Evolutionary conservation across 768 basidiomycete species (phyloP).

Genomic region (Hericium coralloides): DNA sequence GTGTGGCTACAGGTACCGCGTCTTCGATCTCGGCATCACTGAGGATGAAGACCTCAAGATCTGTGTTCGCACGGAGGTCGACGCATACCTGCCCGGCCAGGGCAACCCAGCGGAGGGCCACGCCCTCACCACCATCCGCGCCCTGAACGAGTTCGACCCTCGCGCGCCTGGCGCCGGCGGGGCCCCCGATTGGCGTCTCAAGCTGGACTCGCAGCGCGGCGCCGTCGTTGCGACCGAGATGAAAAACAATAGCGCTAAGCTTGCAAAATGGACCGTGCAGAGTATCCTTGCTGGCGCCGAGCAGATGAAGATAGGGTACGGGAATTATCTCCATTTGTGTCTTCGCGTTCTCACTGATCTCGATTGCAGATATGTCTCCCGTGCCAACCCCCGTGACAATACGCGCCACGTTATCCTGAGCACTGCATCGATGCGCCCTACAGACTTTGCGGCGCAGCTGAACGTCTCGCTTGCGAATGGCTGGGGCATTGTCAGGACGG

Average conservation of each 20-base stretch:
- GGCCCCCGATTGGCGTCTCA: constrained; percentile 98
- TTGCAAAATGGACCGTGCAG: constrained; percentile 96
- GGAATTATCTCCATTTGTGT: background rate
- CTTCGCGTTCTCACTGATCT: constrained; percentile 2
- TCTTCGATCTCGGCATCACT: constrained; percentile 85
- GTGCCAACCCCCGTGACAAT: constrained; percentile 88
- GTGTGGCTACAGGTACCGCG: constrained; percentile 92
- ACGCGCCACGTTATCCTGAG: constrained; percentile 93
- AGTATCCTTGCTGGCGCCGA: constrained; percentile 93
- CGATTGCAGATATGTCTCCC: constrained; percentile 76
- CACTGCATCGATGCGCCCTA: constrained; percentile 89
- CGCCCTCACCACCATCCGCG: constrained; percentile 83
- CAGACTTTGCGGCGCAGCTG: constrained; percentile 90
- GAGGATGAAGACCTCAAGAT: constrained; percentile 90
- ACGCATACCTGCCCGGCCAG: constrained; percentile 66
- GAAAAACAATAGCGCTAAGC: constrained; percentile 99
- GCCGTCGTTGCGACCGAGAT: constrained; percentile 99
- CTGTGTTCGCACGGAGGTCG: constrained; percentile 93
- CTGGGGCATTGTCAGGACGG: constrained; percentile 96
- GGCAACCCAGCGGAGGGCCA: constrained; percentile 60
- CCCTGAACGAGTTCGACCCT: constrained; percentile 95
- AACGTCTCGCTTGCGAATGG: constrained; percentile 94
- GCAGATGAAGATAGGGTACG: constrained; percentile 92
- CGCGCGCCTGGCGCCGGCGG: constrained; percentile 85
- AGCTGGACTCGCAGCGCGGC: constrained; percentile 91